Base-by-base conservation (phyloP, 2,329 filamentous ascomycete species). In the Paecilomyces sp. region DNA sequence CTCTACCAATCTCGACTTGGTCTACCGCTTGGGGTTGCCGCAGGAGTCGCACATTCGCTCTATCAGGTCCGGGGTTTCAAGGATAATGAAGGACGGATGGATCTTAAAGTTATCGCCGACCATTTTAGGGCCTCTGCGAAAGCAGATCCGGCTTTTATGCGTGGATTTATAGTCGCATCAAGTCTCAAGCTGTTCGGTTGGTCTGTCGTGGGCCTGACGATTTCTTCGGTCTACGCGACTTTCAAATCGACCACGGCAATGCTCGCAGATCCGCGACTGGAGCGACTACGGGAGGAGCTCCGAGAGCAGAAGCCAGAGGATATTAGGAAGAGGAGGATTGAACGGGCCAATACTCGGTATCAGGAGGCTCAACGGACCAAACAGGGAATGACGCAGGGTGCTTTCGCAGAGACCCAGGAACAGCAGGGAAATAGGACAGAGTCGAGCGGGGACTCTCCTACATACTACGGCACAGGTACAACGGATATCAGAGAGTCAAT, bases 231-330 rank as follows among this genome's bases (percentile, higher is more conserved):
- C 7, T 56, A 51, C 7, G 65, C 63, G 0, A 41, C 64, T 7
- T 68, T 54, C 11, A 50, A 54, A 1, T 64, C 68, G 52, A 59
- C 63, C 1, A 47, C 41, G 18, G 28, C 25, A 7, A 60, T 61
- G 18, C 54, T 68, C 28, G 24, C 9, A 8, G 70, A 72, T 59
- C 64, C 67, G 24, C 64, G 70, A 31, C 31, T 73, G 60, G 59
- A 60, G 31, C 8, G 58, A 13, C 69, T 68, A 25, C n/a, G 65
- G 22, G 60, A 61, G 9, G 67, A 69, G 12, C 41, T 68, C 57
- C 54, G 41, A 22, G 54, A 58, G 0, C 56, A 64, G 56, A 61
- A 67, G 5, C 63, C 63, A 0, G 66, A 69, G 36, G 69, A 67
- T 7, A 54, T 69, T 22, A 59, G 61, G 22, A 63, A 58, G 56